A percentile compares a stretch with the other conserved stretches of the same genome.
phyloP scores from a whole-genome alignment of 2,329 filamentous ascomycete genomes.

The Cadophora sp. region DNA sequence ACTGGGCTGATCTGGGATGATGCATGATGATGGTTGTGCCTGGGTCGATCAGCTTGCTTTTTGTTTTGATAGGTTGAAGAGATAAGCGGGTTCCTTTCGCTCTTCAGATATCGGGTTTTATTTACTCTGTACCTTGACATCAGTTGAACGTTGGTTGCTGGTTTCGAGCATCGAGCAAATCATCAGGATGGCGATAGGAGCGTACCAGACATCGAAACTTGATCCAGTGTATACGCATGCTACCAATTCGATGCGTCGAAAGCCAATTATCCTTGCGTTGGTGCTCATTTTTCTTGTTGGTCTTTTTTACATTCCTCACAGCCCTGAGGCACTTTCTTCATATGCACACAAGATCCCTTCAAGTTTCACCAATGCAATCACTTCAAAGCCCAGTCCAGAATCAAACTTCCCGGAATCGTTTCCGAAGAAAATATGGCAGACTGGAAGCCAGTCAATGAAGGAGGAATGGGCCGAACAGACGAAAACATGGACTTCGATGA shows the following conservation, averaged over 20 bases:
- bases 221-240: background rate
- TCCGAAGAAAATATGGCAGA: conserved; percentile 75
- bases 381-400: background rate
- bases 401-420: conserved; percentile 46
- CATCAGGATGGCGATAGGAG: background rate
- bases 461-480: conserved; percentile 64
- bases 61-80: background rate
- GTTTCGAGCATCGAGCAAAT: background rate
- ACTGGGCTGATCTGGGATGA: background rate
- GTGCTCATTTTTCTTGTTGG: background rate
- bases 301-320: background rate
- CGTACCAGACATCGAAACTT: background rate
- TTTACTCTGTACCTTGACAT: background rate
- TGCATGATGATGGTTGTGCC: no score
- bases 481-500: conserved; percentile 67
- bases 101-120: background rate
- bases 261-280: background rate
- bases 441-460: conserved; percentile 73
- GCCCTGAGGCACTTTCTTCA: background rate
- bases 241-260: conserved; percentile 3
- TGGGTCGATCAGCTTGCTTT: background rate
- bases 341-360: background rate
- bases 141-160: background rate
- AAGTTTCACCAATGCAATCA: background rate
- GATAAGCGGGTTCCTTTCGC: background rate